Base-by-base conservation (phyloP, 2,329 filamentous ascomycete genomes). In the Colletotrichum lentis region DNA sequence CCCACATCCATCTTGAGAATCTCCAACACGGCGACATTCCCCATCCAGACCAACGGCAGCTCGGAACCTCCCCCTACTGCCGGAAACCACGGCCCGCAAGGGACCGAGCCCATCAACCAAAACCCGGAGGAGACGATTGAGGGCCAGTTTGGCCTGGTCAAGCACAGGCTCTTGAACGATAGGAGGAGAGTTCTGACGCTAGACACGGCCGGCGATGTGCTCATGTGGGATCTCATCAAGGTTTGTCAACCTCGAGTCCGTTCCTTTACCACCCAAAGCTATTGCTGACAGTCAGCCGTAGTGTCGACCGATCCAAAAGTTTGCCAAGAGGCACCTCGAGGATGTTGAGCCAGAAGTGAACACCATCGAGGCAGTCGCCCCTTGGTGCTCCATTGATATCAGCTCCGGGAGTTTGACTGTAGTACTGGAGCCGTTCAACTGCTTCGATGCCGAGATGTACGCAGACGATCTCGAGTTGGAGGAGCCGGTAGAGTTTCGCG, bases 401-500 rank as follows among this genome's bases (percentile, higher is more conserved):
- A 91, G 95, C 73, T 98, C 95, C 5, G 96, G 96, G 43, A 93
- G 92, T 70, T 83, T 99, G 63, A 95, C 94, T 2, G 95, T 97
- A 3, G 90, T 96, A 20, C 80, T 99, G 20, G 96, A 99, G 76
- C 93, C 94, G 47, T 96, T 96, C 74, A 96, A 96, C 73, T 97
- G 94, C 77, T 99, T 99, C 73, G 96, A 99, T 79, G 96, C 94
- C 18, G 96, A 99, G 76, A 91, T 97, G 78, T 99, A 99, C 77
- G 95, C 94, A 1, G 96, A 99, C 76, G 94, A 98, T 79, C 82
- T 96, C 43, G 84, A 89, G 47, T 73, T 95, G 62, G 86, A 91
- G 12, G 90, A 93, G 70, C 83, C 87, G n/a, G 83, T 91, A 20
- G 90, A 94, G 14, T 97, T 97, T 75, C 85, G 91, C 65, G 95